These are phyloP conservation scores for Quercus tomentella DNA, from an alignment of 331 rosid genomes.

Conservation along the genomic window DNA sequence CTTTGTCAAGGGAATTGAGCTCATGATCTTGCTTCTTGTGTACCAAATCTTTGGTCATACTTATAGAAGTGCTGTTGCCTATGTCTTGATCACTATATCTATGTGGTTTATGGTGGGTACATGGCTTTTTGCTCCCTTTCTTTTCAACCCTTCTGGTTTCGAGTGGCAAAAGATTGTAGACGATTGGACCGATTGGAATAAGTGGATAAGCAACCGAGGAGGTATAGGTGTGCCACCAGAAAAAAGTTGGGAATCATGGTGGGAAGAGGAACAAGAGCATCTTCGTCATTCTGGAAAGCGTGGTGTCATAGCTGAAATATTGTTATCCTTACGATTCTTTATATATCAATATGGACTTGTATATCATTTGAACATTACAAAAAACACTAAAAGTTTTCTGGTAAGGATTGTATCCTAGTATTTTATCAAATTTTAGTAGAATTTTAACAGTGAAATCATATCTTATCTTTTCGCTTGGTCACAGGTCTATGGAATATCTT, in stretches of 20 bases:
- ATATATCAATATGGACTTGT: constrained; percentile 97
- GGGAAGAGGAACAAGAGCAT: constrained; percentile 99
- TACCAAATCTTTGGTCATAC: constrained; percentile 84
- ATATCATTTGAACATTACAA: constrained; percentile 74
- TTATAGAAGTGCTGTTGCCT: constrained; percentile 77
- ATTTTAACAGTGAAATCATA: neutral
- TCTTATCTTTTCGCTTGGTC: constrained; percentile 16
- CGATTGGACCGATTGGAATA: constrained; percentile 99
- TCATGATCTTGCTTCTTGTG: constrained; percentile 76
- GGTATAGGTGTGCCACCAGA: constrained; percentile 94
- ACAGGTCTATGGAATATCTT: constrained; percentile 93
- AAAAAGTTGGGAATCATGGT: constrained; percentile 99
- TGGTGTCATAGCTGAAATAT: constrained; percentile 76
- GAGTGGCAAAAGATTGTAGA: constrained; percentile 99
- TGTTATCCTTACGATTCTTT: constrained; percentile 80
- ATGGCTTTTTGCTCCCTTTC: constrained; percentile 98
- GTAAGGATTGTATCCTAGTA: constrained; percentile 31
- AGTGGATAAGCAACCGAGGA: constrained; percentile 95
- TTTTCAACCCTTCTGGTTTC: constrained; percentile 96
- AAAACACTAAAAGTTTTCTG: constrained; percentile 61
- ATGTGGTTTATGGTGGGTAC: constrained; percentile 99
- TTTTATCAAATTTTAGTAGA: neutral
- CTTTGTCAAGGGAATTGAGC: constrained; percentile 98
- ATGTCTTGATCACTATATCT: constrained; percentile 85
- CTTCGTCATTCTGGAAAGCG: constrained; percentile 84